phyloP scores from a whole-genome alignment of 75 land plant species.

The Pinus taeda region DNA sequence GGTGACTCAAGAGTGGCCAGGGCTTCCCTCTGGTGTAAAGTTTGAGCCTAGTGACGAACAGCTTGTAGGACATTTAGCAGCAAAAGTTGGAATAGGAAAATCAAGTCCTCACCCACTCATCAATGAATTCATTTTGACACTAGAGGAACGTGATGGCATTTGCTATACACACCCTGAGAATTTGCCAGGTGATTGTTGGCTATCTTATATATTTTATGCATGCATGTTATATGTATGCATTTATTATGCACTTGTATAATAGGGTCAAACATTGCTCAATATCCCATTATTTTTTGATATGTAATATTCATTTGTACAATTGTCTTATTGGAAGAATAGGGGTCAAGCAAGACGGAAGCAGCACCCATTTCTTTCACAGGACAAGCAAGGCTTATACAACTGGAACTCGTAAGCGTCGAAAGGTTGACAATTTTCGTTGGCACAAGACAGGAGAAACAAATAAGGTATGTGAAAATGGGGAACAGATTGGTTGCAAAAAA shows the following conservation, averaged over 20 bases:
- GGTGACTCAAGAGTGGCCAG: constrained; percentile 65
- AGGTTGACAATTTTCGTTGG: constrained; percentile 63
- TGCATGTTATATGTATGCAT: background rate
- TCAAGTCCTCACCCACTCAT: constrained; percentile 54
- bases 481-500: constrained; percentile 79
- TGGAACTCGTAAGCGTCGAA: constrained; percentile 87
- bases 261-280: background rate
- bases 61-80: constrained; percentile 72
- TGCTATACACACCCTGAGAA: constrained; percentile 91
- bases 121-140: constrained; percentile 83
- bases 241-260: background rate
- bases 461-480: constrained; percentile 62
- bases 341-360: constrained; percentile 71
- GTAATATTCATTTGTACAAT: background rate
- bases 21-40: constrained; percentile 88
- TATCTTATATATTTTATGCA: background rate
- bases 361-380: constrained; percentile 70
- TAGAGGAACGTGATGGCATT: constrained; percentile 77
- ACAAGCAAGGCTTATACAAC: constrained; percentile 74
- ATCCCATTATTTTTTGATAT: background rate
- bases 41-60: constrained; percentile 91
- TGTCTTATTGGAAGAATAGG: constrained; percentile 33
- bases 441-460: constrained; percentile 94
- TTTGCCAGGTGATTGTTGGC: constrained; percentile 64
- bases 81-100: constrained; percentile 51